Evolutionary conservation across 495 filamentous ascomycete species (phyloP).

Genomic region (Halenospora varia): DNA sequence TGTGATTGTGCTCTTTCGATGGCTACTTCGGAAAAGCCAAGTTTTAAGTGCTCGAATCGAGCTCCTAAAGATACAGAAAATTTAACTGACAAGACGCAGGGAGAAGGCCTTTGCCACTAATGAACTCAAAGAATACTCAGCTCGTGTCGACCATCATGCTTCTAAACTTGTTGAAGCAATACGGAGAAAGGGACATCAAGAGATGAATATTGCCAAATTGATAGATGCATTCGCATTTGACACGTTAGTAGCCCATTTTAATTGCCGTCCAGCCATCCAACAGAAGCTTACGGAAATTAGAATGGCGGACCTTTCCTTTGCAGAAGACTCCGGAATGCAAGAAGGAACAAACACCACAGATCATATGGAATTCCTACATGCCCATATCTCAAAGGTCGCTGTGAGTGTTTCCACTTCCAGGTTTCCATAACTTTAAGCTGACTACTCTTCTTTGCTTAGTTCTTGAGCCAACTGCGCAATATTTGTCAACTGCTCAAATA

Average conservation of each 20-base stretch:
- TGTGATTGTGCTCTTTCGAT: background rate
- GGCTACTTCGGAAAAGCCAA: background rate
- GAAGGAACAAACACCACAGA: constrained; percentile 11
- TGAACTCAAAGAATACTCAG: constrained; percentile 17
- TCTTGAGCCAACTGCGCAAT: constrained; percentile 4
- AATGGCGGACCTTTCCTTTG: constrained; percentile 23
- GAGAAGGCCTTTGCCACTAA: constrained; percentile 16
- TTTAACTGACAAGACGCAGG: background rate
- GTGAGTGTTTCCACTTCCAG: background rate
- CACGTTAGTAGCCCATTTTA: constrained; percentile 12
- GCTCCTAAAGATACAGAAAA: background rate
- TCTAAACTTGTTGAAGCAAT: constrained; percentile 13
- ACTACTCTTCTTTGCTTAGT: background rate
- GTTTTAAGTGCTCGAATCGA: background rate
- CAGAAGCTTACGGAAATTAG: no score
- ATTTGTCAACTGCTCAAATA: constrained; percentile 15
- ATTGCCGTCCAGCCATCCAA: no score
- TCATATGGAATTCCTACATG: constrained; percentile 17
- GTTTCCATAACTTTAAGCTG: background rate
- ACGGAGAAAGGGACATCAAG: constrained; percentile 1
- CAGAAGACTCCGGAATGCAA: constrained; percentile 17
- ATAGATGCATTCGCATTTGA: constrained; percentile 18
- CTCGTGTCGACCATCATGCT: constrained; percentile 20
- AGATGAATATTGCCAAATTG: constrained; percentile 4
- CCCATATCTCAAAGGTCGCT: background rate